Base-by-base conservation (phyloP, 73 alveolate genomes). In the Halteria grandinella region DNA sequence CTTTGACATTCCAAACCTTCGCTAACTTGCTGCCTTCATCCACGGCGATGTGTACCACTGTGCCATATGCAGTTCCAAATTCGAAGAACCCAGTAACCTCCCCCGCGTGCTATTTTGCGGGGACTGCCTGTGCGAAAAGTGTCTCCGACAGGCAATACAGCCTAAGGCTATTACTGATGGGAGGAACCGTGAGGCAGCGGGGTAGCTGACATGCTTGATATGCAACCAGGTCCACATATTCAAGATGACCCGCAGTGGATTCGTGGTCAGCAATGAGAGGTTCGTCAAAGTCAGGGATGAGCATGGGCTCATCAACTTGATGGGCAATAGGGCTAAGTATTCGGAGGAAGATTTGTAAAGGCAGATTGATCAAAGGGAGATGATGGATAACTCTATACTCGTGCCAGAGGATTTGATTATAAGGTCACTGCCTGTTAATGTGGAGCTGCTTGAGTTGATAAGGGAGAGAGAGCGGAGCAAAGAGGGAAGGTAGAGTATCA, bases 101-200 rank as follows among this genome's bases (percentile, higher is more conserved):
- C 83, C 83, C 1, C 28, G 83, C n/a, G 83, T 70, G 14, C 43
- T 70, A 18, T 70, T 41, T 31, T 70, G 83, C 50, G 83, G 83
- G 4, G 83, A 70, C 32, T 70, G 83, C 29, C 29, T 70, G 25
- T 70, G 83, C 32, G 83, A 70, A 18, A n/a, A 48, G 37, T 70
- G 83, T 44, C 27, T 70, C 6, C 37, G 51, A 37, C 44, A 39
- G 14, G n/a, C 77, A 18, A 60, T 60, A 32, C 3, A 40, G 21
- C 55, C 77, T 17, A 5, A 7, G 1, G 23, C 5, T 14, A 8
- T 24, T 40, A 60, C 5, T 4, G 57, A 37, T 6, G 28, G 43
- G 2, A 28, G 58, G 8, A 18, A 3, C n/a, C 31, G 51, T 12
- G 69, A 53, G 5, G 18, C 51, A n/a, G 14, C 77, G n/a, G 43